phyloP scores from a whole-genome alignment of 208 protist genomes.

The Tritrichomonas musculus region DNA sequence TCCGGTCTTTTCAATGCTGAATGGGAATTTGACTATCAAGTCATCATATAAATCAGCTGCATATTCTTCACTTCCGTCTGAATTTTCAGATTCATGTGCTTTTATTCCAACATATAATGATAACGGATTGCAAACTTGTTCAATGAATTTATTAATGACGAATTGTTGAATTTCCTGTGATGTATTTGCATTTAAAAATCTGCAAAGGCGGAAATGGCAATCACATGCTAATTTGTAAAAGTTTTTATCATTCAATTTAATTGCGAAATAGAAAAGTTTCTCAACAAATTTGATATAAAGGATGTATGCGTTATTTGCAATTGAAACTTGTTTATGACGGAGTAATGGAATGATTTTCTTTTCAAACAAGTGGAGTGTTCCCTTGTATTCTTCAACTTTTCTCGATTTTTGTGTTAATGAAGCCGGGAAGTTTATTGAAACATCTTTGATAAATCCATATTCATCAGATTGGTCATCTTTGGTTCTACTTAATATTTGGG shows the following conservation, averaged over 20 bases:
- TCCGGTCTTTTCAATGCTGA: not conserved
- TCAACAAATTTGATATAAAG: not conserved
- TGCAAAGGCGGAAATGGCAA: not conserved
- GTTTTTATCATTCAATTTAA: not conserved
- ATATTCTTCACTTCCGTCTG: not conserved
- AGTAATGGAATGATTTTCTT: not conserved
- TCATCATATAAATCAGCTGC: not conserved
- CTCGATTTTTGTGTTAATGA: not conserved
- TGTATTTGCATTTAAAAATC: not conserved
- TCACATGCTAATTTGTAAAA: not conserved
- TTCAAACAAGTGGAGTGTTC: not conserved
- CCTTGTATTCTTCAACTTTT: not conserved
- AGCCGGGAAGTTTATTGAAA: not conserved
- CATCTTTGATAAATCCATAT: not conserved
- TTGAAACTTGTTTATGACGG: not conserved
- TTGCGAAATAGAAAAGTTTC: not conserved
- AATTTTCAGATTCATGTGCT: too few relatives aligned
- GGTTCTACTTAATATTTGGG: not conserved
- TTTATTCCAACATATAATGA: not conserved
- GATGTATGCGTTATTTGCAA: not conserved
- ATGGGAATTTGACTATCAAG: not conserved
- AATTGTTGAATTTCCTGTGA: not conserved
- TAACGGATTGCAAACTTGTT: not conserved
- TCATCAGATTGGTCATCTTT: not conserved
- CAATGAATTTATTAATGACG: not conserved